phyloP scores from a whole-genome alignment of 495 filamentous ascomycete species.

The Trypethelium eluteriae region DNA sequence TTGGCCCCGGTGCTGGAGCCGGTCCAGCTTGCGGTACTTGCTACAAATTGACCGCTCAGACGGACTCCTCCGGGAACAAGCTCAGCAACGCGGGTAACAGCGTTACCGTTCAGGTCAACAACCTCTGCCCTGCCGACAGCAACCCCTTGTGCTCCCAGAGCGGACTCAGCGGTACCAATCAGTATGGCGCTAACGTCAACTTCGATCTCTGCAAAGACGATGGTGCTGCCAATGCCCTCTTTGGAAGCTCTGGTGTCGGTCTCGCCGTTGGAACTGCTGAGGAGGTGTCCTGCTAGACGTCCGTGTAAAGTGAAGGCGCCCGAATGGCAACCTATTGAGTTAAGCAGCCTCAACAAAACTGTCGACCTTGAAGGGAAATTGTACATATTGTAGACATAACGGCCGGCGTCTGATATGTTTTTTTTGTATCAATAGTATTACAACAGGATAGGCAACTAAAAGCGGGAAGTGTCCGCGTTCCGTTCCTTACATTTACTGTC shows the following conservation, averaged over 20 bases:
- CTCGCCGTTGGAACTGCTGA: constrained; percentile 29
- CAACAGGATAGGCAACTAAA: no score
- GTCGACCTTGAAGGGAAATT: no score
- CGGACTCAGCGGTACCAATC: constrained; percentile 27
- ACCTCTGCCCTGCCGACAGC: constrained; percentile 33
- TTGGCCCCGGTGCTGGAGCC: constrained; percentile 32
- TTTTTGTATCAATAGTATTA: no score
- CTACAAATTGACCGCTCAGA: constrained; percentile 29
- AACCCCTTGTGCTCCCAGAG: constrained; percentile 34
- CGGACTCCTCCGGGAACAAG: constrained; percentile 25
- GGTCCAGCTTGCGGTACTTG: constrained; percentile 36
- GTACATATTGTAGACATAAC: no score
- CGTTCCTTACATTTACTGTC: no score
- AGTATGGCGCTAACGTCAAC: constrained; percentile 35
- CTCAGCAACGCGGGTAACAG: constrained; percentile 25
- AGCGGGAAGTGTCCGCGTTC: no score
- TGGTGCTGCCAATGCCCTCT: constrained; percentile 33
- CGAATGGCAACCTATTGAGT: no score
- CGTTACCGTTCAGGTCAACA: constrained; percentile 34
- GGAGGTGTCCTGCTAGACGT: constrained; percentile 25
- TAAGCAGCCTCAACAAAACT: no score
- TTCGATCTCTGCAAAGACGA: constrained; percentile 38
- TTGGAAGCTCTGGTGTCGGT: constrained; percentile 29
- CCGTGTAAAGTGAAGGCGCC: not conserved
- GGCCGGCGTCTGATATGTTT: no score